Evolutionary conservation across 768 basidiomycete genomes (phyloP), one percentile per base, ranked within the genome.

Genomic region (Inosperma sp.): DNA sequence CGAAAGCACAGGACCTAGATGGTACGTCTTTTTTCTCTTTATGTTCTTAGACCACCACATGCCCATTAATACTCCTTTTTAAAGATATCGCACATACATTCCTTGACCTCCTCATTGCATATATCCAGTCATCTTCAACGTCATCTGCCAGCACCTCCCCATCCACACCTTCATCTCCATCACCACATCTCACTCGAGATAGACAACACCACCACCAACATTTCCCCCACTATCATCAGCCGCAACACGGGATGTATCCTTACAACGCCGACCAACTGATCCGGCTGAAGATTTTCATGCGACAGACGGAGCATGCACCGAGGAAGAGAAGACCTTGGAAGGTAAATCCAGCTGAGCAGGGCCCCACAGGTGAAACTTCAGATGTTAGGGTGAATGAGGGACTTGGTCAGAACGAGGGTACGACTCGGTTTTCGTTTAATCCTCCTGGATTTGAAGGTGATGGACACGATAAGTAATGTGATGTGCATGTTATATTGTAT

Each of bases 241-340:
- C 41, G n/a, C 57, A 58, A 10, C 53, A 52, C 37, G 13, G 19
- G 9, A 37, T 51, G 67, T 69, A 77, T 16, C 86, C 86, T 29
- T 92, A 88, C 66, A 89, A 84, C 54, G 71, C 84, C 6, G 88
- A 92, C 62, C 86, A 90, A 57, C 76, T 97, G 47, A 93, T 91
- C 52, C 82, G 89, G 44, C 72, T 96, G 39, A 97, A 97, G 72
- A 95, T 97, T 53, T 77, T 77, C 12, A 83, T 97, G 80, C 80
- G 93, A 41, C 82, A 90, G 65, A 77, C 77, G 7, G 88, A 91
- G 59, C 79, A 84, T 56, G 73, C 78, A 10, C 76, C 78, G 44
- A 73, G 81, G 42, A 68, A 67, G 10, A 73, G 77, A 25, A 71
- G 74, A 52, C 73, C 75, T 0, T 62, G 77, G 9, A n/a, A n/a